Evolutionary conservation across 768 basidiomycete species (phyloP).

Genomic region (Pisolithus orientalis): DNA sequence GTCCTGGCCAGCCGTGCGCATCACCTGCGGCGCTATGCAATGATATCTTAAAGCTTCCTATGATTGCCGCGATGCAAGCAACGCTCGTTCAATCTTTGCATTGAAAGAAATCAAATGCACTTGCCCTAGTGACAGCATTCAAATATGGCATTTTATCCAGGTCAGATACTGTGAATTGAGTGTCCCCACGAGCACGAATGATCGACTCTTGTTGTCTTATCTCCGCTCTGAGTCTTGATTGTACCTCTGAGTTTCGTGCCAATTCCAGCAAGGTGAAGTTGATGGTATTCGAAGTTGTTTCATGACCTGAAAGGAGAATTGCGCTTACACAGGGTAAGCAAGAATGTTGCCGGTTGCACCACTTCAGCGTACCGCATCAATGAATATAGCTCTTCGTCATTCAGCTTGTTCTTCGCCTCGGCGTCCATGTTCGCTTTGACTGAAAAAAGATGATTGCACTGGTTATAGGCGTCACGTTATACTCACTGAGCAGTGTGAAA

Average conservation of each 20-base stretch:
- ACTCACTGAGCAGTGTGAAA: conserved; percentile 34
- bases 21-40: no score
- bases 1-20: conserved; percentile 14
- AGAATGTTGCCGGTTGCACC: background rate
- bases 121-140: conserved; percentile 39
- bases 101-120: no score
- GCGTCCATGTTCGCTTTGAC: conserved; percentile 25
- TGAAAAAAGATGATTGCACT: background rate
- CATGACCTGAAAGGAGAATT: conserved; percentile 47
- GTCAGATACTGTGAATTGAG: conserved; percentile 35
- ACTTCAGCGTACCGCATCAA: background rate
- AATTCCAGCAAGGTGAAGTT: conserved; percentile 63
- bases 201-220: conserved; percentile 22
- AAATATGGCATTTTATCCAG: conserved; percentile 47
- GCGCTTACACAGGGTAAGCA: conserved; percentile 24
- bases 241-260: conserved; percentile 49
- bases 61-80: no score
- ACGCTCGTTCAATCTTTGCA: no score
- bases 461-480: background rate
- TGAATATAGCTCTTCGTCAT: conserved; percentile 6
- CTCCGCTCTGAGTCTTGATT: conserved; percentile 57
- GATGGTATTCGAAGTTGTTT: conserved; percentile 54
- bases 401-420: background rate
- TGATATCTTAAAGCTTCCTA: no score
- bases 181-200: conserved; percentile 31